These are phyloP conservation scores for Austropuccinia psidii DNA, from an alignment of 1,284 basidiomycete genomes.

Conservation along the genomic window DNA sequence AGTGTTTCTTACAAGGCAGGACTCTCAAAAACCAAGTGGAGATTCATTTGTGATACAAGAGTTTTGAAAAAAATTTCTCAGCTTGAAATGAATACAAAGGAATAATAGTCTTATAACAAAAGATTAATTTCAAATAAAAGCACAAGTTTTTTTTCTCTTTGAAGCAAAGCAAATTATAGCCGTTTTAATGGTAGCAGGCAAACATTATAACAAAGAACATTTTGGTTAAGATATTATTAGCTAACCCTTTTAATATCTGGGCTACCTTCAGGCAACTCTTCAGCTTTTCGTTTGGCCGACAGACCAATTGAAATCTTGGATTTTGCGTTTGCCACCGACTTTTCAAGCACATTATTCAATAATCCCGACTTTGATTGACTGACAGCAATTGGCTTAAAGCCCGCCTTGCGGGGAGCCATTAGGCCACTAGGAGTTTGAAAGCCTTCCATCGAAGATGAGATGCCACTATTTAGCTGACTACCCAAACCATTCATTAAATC, in stretches of 20 bases:
- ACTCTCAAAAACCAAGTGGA: no score
- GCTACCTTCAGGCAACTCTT: not conserved
- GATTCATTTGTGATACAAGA: no score
- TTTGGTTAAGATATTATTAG: not conserved
- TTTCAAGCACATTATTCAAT: not conserved
- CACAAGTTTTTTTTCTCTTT: no score
- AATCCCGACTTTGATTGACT: not conserved
- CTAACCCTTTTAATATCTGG: constrained; percentile 9
- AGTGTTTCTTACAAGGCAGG: no score
- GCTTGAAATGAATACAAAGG: no score
- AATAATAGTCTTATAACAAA: no score
- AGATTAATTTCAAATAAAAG: no score
- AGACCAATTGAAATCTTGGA: constrained; percentile 34
- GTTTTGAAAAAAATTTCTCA: no score
- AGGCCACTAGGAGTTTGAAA: constrained; percentile 18
- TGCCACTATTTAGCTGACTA: constrained; percentile 1
- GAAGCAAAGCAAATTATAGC: no score
- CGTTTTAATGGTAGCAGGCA: no score
- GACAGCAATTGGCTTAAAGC: constrained; percentile 29
- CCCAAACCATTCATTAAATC: constrained; percentile 34
- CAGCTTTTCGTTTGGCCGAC: constrained; percentile 2
- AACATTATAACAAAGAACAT: not conserved
- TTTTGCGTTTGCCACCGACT: not conserved
- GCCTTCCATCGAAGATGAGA: constrained; percentile 14
- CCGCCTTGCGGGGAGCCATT: constrained; percentile 32